Evolutionary conservation across 148 eudicot genomes (phyloP), one percentile per base, ranked within the genome.

Genomic region (Linanthus parryae): DNA sequence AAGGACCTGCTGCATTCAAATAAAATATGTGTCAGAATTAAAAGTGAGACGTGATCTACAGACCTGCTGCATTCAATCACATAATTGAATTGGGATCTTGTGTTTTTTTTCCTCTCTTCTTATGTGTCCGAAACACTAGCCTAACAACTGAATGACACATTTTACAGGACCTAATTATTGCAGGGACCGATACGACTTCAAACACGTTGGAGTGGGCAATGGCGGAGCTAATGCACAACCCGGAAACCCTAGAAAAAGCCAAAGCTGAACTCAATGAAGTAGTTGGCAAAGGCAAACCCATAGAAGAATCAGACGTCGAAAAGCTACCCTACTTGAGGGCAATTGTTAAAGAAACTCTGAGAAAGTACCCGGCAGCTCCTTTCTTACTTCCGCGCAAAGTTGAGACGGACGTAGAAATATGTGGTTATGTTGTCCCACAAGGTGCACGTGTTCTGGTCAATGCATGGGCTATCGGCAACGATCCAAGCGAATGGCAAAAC

Each of bases 161-260:
- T 31, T 31, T 5, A 11, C 35, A 31, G 7, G 47, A 43, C 22
- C 6, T 43, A 43, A 17, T 43, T 19, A 43, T 43, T 17, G 47
- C 47, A 17, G 47, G 47, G 12, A 43, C 22, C 18, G 47, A 43
- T 11, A 43, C 47, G 21, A n/a, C 47, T 8, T 43, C 47, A 43
- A 43, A 11, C 22, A 43, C 47, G 7, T 7, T 43, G 2, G 49
- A 21, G 18, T 44, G 49, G 27, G 49, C 28, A 44, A 44, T 44
- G 28, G 10, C 49, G 7, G 49, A 44, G 14, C 0, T 44, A 22
- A 7, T 44, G 5, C 17, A 22, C 27, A 44, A 44, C 12, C 28
- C 26, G 2, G 13, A 21, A 12, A 21, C 20, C 3, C 11, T 44
- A 21, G 24, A 44, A 6, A 44, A 13, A 8, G 27, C 18, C 17